Conservation (phyloP, 2,329 filamentous ascomycete species). For the Arthrobotrys pseudoclavata region DNA sequence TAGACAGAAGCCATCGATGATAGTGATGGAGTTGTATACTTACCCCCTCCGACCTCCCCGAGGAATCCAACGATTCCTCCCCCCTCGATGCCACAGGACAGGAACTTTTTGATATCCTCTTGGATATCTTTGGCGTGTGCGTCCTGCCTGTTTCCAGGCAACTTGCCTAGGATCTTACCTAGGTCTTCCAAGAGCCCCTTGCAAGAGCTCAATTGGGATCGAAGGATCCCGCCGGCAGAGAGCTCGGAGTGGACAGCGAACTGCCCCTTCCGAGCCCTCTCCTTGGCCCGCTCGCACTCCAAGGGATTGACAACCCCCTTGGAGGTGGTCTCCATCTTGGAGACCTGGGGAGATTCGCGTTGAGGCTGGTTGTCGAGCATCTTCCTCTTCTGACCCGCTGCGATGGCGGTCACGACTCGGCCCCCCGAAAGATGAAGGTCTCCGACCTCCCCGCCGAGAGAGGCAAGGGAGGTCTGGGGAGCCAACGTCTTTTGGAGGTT, state of each 20-base stretch:
- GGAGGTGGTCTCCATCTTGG: background rate
- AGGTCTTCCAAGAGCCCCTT: background rate
- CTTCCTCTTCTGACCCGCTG: conserved; percentile 7
- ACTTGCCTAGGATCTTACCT: background rate
- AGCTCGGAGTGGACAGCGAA: conserved; percentile 17
- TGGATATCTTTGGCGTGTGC: conserved; percentile 2
- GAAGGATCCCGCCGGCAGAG: background rate
- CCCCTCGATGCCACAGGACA: conserved; percentile 1
- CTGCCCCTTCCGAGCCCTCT: background rate
- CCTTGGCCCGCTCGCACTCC: background rate
- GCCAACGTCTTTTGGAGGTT: too few relatives aligned
- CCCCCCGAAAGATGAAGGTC: background rate
- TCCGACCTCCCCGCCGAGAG: background rate
- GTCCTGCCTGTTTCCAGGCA: background rate
- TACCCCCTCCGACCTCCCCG: conserved; percentile 29
- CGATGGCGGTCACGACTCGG: background rate
- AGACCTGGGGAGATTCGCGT: background rate
- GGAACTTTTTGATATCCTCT: conserved; percentile 6
- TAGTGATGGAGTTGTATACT: background rate
- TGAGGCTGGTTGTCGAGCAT: background rate
- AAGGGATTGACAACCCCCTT: background rate
- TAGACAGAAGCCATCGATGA: too few relatives aligned
- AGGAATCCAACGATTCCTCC: conserved; percentile 37
- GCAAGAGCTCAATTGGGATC: background rate
- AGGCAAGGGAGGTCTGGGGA: background rate